phyloP scores from a whole-genome alignment of 2,329 filamentous ascomycete species.

The Curvularia hawaiiensis region DNA sequence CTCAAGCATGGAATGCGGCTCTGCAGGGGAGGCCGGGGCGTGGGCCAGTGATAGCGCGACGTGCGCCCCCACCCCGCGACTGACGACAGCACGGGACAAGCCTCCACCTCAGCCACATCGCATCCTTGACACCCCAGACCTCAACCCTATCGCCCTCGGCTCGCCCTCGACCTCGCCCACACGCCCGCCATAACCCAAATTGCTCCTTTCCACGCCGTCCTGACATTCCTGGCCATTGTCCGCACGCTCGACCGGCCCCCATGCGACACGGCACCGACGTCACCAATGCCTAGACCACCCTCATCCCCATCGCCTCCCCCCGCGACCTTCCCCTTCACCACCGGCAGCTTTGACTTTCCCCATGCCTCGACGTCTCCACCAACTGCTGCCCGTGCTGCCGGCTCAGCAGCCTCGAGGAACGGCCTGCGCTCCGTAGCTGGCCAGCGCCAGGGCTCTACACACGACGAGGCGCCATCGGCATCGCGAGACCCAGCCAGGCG shows the following conservation, averaged over 20 bases:
- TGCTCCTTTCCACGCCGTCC: neutral
- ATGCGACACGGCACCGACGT: constrained; percentile 20
- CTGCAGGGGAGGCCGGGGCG: constrained; percentile 2
- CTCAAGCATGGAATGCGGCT: constrained; percentile 1
- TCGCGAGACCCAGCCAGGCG: constrained; percentile 18
- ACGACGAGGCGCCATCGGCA: constrained; percentile 11
- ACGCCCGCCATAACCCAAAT: neutral
- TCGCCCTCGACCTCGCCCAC: neutral
- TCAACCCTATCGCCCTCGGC: neutral
- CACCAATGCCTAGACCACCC: constrained; percentile 39
- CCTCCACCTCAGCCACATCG: neutral
- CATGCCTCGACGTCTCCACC: constrained; percentile 46
- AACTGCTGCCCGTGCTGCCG: constrained; percentile 10
- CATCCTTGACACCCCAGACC: neutral
- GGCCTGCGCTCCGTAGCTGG: constrained; percentile 18
- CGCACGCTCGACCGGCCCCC: neutral
- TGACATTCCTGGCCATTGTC: neutral
- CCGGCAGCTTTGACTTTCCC: constrained; percentile 53
- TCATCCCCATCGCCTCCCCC: constrained; percentile 37
- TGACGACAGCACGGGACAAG: constrained; percentile 1
- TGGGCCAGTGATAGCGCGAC: neutral
- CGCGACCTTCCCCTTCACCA: constrained; percentile 39
- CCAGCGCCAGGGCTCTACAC: constrained; percentile 11
- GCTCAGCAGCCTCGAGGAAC: constrained; percentile 7
- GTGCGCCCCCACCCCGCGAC: neutral